These are phyloP conservation scores for Aspergillus pseudoglaucus DNA, from an alignment of 2,329 filamentous ascomycete genomes.

Conservation along the genomic window DNA sequence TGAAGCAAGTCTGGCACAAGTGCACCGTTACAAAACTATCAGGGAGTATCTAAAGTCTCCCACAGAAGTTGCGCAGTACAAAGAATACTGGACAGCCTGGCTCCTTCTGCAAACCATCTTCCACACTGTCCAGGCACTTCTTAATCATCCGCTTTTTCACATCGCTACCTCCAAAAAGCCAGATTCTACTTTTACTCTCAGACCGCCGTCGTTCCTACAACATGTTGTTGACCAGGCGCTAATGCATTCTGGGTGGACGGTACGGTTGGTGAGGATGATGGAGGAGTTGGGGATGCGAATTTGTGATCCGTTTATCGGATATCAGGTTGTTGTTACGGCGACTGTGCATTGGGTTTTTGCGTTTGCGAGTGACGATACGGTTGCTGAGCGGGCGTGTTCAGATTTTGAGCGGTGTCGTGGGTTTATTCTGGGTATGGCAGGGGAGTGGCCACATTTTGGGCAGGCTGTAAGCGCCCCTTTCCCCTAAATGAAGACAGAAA, in stretches of 20 bases:
- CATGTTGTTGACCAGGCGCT: slow-evolving; percentile 5
- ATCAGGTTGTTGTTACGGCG: slow-evolving; percentile 2
- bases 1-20: slow-evolving; percentile 1
- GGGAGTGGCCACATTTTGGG: slow-evolving; percentile 1
- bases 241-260: slow-evolving; percentile 5
- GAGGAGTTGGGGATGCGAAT: slow-evolving; percentile 1
- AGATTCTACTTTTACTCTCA: neutral
- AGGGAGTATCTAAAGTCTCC: neutral
- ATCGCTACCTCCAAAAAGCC: neutral
- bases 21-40: slow-evolving; percentile 3
- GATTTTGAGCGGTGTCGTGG: neutral
- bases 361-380: slow-evolving; percentile 2
- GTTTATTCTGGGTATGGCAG: neutral
- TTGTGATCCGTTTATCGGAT: slow-evolving; percentile 4
- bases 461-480: neutral
- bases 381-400: neutral
- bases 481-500: neutral
- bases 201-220: slow-evolving; percentile 3
- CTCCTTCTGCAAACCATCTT: slow-evolving; percentile 1
- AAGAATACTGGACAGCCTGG: slow-evolving; percentile 4
- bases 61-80: neutral
- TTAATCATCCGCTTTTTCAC: slow-evolving; percentile 6
- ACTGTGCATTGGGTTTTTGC: slow-evolving; percentile 7
- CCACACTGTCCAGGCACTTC: slow-evolving; percentile 1
- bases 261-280: neutral